Evolutionary conservation across 2,329 filamentous ascomycete genomes (phyloP), one percentile per base, ranked within the genome.

Genomic region (Claviceps citrina): DNA sequence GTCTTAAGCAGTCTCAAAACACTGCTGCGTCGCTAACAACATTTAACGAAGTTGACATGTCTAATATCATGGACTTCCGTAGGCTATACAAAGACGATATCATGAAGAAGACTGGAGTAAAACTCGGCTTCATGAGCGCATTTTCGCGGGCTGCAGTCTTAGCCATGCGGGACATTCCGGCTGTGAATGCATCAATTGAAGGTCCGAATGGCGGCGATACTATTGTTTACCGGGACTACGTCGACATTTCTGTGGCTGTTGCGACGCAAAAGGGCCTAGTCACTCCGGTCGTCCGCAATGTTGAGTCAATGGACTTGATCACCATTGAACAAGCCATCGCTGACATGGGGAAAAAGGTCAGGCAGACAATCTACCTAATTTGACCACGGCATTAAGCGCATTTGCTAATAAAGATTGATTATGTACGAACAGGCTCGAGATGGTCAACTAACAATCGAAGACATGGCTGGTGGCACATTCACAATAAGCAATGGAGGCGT

Each of bases 1-100:
- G 91, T 51, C 75, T 98, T 49, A 98, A 98, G 76, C 91, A 98
- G 62, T 96, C 91, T 16, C 91, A 98, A 61, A 98, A 98, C 67
- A 96, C 91, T 2, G 89, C 91, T 38, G 91, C 91, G 33, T 94
- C 91, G 4, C 71, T 98, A 39, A 96, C 91, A 36, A 98, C 91
- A 20, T 98, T 98, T 73, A 95, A 98, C 63, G 89, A 96, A 64
- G 91, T 98, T 45, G 91, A 98, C 62, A 98, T 98, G 91, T 93
- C 89, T 25, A 84, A 82, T 18, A 70, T 98, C 37, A 94, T 96
- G 81, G 85, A 95, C 47, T 89, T 98, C 69, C 82, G 91, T 52
- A 95, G 93, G 63, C 70, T 86, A 35, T 96, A 96, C 74, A 96
- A 96, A 70, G 89, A 96, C 44, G 87, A 94, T 44, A 69, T 95